Conservation (phyloP, 179 eudicot genomes). For the Beta macrorhiza region DNA sequence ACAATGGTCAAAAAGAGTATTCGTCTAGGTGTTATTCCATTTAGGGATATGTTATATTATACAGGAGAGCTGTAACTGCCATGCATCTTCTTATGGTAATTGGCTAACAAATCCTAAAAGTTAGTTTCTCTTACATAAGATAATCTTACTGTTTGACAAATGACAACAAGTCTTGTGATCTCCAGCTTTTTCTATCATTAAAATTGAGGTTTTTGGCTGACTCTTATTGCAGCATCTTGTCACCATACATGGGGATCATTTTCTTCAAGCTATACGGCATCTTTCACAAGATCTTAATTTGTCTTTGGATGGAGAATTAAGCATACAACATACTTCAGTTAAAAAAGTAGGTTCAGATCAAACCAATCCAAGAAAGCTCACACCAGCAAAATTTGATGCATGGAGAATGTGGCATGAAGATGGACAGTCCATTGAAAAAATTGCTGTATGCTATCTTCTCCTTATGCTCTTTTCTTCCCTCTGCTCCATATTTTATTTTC, state of each 20-base stretch:
- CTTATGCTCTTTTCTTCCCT: not conserved
- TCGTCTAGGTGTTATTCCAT: not conserved
- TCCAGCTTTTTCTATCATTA: not conserved
- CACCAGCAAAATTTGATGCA: conserved; percentile 77
- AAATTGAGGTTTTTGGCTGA: not conserved
- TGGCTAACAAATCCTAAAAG: not conserved
- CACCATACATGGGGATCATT: conserved; percentile 55
- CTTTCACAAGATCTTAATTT: conserved; percentile 49
- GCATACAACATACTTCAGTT: conserved; percentile 31
- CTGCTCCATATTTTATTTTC: not conserved
- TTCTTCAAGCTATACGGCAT: conserved; percentile 51
- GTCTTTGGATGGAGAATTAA: conserved; percentile 56
- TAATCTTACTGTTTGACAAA: not conserved
- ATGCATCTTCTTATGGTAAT: not conserved
- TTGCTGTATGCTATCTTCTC: conserved; percentile 54
- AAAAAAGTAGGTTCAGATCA: conserved; percentile 37
- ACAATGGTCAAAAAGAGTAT: not conserved
- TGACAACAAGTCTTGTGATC: not conserved
- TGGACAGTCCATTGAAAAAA: conserved; percentile 54
- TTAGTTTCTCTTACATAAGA: not conserved
- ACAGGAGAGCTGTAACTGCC: not conserved
- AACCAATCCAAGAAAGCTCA: conserved; percentile 34
- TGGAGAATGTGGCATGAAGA: conserved; percentile 88
- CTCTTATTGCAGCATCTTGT: conserved; percentile 57
- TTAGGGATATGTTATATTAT: not conserved